Evolutionary conservation across 768 basidiomycete species (phyloP), one percentile per base, ranked within the genome.

Genomic region (Boletus sp.): DNA sequence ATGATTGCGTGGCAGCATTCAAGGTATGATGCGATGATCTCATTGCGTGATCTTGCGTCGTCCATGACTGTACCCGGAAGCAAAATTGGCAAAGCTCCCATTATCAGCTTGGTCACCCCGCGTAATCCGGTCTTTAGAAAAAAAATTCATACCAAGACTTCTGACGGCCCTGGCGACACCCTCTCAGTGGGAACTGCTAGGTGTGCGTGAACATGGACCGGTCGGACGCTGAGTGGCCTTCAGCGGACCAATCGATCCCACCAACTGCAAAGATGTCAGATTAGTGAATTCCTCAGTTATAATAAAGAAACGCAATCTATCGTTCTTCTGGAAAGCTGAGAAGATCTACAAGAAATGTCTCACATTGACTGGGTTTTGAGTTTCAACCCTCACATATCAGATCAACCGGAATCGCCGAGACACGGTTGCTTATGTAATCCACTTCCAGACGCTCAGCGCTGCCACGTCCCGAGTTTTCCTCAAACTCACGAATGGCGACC

Each of bases 401-500:
- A 25, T 25, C 25, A 25, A 25, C 47, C n/a, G 14, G 14, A 5
- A 21, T 21, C 37, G 47, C 13, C 35, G 47, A 37, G 11, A 37
- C 39, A 32, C 21, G 14, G 39, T 30, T 42, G 61, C 53, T 65
- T 65, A 58, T 47, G 49, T 66, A 40, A 68, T 54, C 9, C 34
- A 41, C 19, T 32, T 14, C 5, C 9, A 32, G 21, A 40, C 50
- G 5, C 29, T 44, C 14, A 8, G 7, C 8, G 8, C 21, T 38
- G n/a, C 17, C 37, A 10, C 21, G 41, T 40, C 50, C 51, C 40
- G 45, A 39, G 37, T 45, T 65, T 65, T 47, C 37, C 47, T 51
- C 27, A n/a, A 33, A 50, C 56, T 62, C 53, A 58, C 61, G 70
- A 70, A 88, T 88, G 85, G 83, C 88, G 54, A 80, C 80, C 56